These are phyloP conservation scores for Suhomyces wounanorum DNA, from an alignment of 1,139 yeast genomes.

Conservation along the genomic window DNA sequence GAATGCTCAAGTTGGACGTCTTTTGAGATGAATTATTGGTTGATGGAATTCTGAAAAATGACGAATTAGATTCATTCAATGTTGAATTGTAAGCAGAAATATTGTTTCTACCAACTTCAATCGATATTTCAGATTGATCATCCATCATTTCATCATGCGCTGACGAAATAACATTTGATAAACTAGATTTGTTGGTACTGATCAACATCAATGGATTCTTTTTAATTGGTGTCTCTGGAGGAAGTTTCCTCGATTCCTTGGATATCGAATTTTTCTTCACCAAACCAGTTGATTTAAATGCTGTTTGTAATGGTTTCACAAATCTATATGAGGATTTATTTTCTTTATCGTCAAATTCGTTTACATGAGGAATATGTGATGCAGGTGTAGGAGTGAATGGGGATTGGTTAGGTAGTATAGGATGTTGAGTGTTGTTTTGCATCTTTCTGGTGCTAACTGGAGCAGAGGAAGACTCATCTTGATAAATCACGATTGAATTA, in stretches of 20 bases:
- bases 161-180: slow-evolving; percentile 24
- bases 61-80: slow-evolving; percentile 35
- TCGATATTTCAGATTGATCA: slow-evolving; percentile 33
- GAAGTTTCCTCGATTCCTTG: slow-evolving; percentile 35
- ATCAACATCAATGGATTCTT: slow-evolving; percentile 50
- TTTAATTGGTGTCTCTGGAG: slow-evolving; percentile 86
- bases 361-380: slow-evolving; percentile 3
- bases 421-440: slow-evolving; percentile 5
- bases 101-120: slow-evolving; percentile 46
- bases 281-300: slow-evolving; percentile 76
- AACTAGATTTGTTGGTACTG: slow-evolving; percentile 27
- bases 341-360: slow-evolving; percentile 36
- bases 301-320: slow-evolving; percentile 84
- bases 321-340: slow-evolving; percentile 58
- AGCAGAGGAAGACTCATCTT: slow-evolving; percentile 13
- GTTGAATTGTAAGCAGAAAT: slow-evolving; percentile 23
- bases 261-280: slow-evolving; percentile 64
- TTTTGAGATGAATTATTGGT: slow-evolving; percentile 20
- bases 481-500: slow-evolving; percentile 19
- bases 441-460: slow-evolving; percentile 12
- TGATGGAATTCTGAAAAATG: slow-evolving; percentile 36
- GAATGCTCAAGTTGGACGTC: slow-evolving; percentile 11
- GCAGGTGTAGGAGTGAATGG: slow-evolving; percentile 8
- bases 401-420: slow-evolving; percentile 3
- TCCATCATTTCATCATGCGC: slow-evolving; percentile 25